phyloP scores from a whole-genome alignment of 163 green algal species.

The Scenedesmus sp. region DNA sequence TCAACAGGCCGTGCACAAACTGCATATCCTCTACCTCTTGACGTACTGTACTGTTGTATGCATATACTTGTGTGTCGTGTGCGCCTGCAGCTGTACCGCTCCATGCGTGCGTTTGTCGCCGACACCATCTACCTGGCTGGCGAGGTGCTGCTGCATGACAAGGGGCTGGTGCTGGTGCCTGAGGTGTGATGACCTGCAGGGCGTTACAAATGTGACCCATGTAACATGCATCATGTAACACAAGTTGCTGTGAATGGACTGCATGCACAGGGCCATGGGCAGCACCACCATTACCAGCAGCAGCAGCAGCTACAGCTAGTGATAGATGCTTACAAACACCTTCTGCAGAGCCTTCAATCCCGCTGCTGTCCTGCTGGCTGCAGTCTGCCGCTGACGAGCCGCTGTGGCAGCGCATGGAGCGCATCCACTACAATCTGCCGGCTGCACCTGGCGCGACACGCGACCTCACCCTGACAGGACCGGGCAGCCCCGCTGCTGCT shows the following conservation, averaged over 20 bases:
- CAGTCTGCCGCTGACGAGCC: not conserved
- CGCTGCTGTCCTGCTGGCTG: not conserved
- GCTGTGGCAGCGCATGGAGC: not conserved
- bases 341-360: not conserved
- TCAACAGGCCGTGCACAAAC: not conserved
- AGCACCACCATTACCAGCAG: no score
- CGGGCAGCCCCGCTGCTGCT: not conserved
- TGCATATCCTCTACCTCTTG: not conserved
- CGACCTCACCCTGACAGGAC: not conserved
- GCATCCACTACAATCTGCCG: not conserved
- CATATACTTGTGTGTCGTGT: not conserved
- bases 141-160: constrained; percentile 32
- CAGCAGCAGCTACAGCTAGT: no score
- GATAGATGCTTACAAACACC: no score
- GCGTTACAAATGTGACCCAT: no score
- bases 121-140: constrained; percentile 15
- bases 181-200: not conserved
- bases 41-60: no score
- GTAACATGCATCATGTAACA: no score
- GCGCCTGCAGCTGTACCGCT: constrained; percentile 23
- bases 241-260: no score
- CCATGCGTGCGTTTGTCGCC: constrained; percentile 1
- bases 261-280: no score
- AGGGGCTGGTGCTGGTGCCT: constrained; percentile 16
- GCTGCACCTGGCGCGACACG: not conserved